phyloP scores from a whole-genome alignment of 306 rosid genomes.

The Rosa rugosa region DNA sequence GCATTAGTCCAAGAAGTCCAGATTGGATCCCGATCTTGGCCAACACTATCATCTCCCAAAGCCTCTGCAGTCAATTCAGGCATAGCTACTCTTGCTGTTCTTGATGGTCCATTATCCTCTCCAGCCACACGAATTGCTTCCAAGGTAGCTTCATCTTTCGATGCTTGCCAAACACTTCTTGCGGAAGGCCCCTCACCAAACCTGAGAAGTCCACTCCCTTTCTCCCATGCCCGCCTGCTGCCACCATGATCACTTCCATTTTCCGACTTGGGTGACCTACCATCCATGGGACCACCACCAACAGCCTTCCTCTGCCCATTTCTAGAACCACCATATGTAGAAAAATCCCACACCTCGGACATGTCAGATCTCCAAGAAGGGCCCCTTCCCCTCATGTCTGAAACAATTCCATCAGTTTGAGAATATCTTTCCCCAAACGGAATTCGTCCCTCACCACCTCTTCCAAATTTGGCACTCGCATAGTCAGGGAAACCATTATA shows the following conservation, averaged over 20 bases:
- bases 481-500: conserved; percentile 77
- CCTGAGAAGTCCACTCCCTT: conserved; percentile 72
- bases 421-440: conserved; percentile 68
- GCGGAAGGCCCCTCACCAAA: conserved; percentile 99
- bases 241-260: conserved; percentile 74
- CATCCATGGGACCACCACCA: conserved; percentile 66
- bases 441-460: conserved; percentile 72
- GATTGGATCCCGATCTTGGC: conserved; percentile 78
- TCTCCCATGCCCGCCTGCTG: conserved; percentile 91
- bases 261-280: conserved; percentile 79
- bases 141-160: conserved; percentile 96
- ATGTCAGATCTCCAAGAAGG: conserved; percentile 80
- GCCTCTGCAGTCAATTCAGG: conserved; percentile 90
- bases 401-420: conserved; percentile 73
- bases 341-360: conserved; percentile 75
- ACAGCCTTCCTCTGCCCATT: conserved; percentile 76
- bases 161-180: conserved; percentile 99
- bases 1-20: conserved; percentile 95
- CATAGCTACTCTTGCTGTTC: conserved; percentile 70
- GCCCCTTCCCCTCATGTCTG: conserved; percentile 79
- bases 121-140: conserved; percentile 97
- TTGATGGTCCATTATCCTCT: conserved; percentile 80
- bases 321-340: conserved; percentile 67
- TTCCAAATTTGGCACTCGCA: conserved; percentile 71
- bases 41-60: conserved; percentile 60